phyloP scores from a whole-genome alignment of 176 grass and related monocot species.

The Carex kokanica region DNA sequence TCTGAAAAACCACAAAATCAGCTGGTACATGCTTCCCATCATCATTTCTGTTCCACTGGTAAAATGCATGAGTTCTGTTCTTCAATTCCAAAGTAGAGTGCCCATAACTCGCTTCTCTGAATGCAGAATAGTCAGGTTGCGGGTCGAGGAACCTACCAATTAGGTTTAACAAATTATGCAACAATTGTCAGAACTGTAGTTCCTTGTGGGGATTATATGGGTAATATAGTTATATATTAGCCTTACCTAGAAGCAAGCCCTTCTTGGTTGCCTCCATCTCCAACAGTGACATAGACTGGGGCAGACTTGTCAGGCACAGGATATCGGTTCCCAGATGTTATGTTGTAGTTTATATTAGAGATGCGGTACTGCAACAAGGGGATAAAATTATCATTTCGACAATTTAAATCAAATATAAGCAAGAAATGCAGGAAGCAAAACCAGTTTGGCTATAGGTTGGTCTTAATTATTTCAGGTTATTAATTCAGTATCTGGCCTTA shows the following conservation, averaged over 20 bases:
- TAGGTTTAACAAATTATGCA: neutral
- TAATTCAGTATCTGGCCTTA: neutral
- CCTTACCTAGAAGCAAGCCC: slow-evolving; percentile 74
- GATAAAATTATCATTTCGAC: neutral
- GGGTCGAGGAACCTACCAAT: slow-evolving; percentile 60
- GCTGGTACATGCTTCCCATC: slow-evolving; percentile 64
- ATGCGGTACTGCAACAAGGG: slow-evolving; percentile 72
- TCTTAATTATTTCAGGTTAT: neutral
- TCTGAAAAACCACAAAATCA: slow-evolving; percentile 73
- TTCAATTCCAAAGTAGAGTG: slow-evolving; percentile 78
- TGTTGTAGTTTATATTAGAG: slow-evolving; percentile 92
- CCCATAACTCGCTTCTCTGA: slow-evolving; percentile 91
- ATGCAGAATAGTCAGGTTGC: slow-evolving; percentile 92
- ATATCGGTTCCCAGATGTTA: slow-evolving; percentile 67
- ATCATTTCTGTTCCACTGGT: slow-evolving; percentile 88
- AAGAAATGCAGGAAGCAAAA: neutral
- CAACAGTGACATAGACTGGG: slow-evolving; percentile 82
- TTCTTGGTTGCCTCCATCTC: slow-evolving; percentile 96
- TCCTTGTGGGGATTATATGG: neutral
- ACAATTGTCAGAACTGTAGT: neutral
- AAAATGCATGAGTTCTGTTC: slow-evolving; percentile 86
- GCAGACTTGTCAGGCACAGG: slow-evolving; percentile 86
- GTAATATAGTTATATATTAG: neutral
- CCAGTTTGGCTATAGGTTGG: neutral
- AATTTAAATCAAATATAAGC: neutral